A percentile compares a stretch with the other conserved stretches of the same genome.
Evolutionary conservation across 1,139 yeast species (phyloP).

Genomic region (Yamadazyma epiphylla): DNA sequence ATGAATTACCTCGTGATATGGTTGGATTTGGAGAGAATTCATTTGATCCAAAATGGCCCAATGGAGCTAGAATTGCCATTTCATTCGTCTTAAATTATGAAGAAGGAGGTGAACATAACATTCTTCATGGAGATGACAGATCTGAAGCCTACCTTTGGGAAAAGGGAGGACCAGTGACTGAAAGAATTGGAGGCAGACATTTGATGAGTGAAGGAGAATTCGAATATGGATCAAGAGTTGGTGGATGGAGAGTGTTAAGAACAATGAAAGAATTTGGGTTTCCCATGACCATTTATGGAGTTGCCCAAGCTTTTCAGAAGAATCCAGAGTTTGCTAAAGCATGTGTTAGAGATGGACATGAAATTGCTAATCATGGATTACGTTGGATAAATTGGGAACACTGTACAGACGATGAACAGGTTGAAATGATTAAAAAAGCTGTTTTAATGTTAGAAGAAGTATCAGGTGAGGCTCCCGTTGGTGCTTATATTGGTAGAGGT

Average conservation of each 20-base stretch:
- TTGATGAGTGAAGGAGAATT: constrained; percentile 20
- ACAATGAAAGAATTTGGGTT: constrained; percentile 12
- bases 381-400: constrained; percentile 12
- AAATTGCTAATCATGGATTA: constrained; percentile 13
- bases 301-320: constrained; percentile 12
- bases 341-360: constrained; percentile 14
- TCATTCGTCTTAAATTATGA: constrained; percentile 16
- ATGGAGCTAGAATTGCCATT: constrained; percentile 13
- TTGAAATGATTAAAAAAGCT: constrained; percentile 23
- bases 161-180: constrained; percentile 14
- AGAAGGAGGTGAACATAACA: constrained; percentile 22
- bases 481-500: constrained; percentile 31
- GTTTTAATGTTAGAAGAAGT: constrained; percentile 19
- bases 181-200: constrained; percentile 10
- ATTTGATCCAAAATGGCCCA: constrained; percentile 14
- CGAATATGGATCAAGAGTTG: constrained; percentile 14
- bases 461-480: constrained; percentile 27
- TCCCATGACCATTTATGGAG: constrained; percentile 12
- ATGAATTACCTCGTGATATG: constrained; percentile 14
- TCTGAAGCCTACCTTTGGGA: constrained; percentile 26
- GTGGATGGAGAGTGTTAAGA: constrained; percentile 12
- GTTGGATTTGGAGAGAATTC: constrained; percentile 13
- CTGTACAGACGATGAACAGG: constrained; percentile 21
- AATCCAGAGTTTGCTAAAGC: constrained; percentile 13
- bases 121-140: constrained; percentile 11